Evolutionary conservation across 805 yeast genomes (phyloP), one percentile per base, ranked within the genome.

Genomic region (Maudiozyma barnettii): DNA sequence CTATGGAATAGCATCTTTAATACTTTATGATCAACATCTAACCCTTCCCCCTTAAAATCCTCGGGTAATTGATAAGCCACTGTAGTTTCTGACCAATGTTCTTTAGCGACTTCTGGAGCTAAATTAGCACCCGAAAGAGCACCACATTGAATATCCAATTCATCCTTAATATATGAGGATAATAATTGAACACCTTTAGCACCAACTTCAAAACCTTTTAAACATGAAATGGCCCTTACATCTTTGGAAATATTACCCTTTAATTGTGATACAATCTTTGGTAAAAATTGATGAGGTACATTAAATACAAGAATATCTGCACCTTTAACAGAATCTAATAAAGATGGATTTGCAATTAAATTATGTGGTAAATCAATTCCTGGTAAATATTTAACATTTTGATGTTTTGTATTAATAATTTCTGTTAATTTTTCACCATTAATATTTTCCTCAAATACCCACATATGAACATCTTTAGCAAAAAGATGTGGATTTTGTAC

Each of bases 41-140:
- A 61, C 45, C 73, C 73, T 37, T 59, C 65, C 46, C 74, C 74
- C 51, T 61, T 67, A 64, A 60, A 70, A 52, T 88, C 87, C 22
- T 63, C 63, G 48, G 96, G 96, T 21, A 74, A 60, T 49, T 77
- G 80, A 72, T 87, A 93, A 18, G 97, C 99, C 54, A 93, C 88
- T 9, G 99, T 90, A 50, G 99, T 93, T 71, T 93, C 99, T 19
- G 96, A 89, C 95, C 95, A 93, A 70, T 84, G 84, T 68, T 87
- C 86, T 66, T 78, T 79, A 51, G 99, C 99, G 50, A 93, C 96
- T 69, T 93, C 99, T 42, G 95, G 88, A 39, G 99, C 99, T 59
- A 93, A 76, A 72, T 93, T 93, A 47, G 99, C 99, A 52, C 99
- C 99, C 1, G 95, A 84, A 46, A 93, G 76, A 18, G 95, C 98